Percentiles rank a stretch among this genome's conserved stretches.
These are phyloP conservation scores for Butyriboletus loyo DNA, from an alignment of 768 basidiomycete genomes.

Conservation along the genomic window DNA sequence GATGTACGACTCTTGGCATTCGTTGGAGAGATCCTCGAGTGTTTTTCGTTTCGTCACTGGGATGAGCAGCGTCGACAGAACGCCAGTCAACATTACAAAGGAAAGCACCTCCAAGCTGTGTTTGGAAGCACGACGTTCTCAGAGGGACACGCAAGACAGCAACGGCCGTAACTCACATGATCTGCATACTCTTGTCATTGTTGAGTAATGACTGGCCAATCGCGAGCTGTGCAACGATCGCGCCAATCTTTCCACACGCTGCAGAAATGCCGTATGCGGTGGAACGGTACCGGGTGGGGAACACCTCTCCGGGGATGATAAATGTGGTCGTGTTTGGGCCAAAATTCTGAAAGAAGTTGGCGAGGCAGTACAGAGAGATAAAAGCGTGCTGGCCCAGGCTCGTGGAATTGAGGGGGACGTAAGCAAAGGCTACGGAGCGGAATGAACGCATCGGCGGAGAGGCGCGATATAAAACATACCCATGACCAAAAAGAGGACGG, in stretches of 20 bases:
- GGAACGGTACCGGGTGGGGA: constrained; percentile 73
- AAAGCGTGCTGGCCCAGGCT: constrained; percentile 49
- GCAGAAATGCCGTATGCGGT: constrained; percentile 77
- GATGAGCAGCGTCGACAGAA: constrained; percentile 77
- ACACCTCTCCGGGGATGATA: constrained; percentile 72
- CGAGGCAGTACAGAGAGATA: constrained; percentile 33
- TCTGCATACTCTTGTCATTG: constrained; percentile 51
- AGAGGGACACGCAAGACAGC: background rate
- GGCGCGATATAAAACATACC: constrained; percentile 40
- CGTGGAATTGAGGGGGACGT: constrained; percentile 51
- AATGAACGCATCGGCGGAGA: background rate
- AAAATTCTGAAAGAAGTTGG: constrained; percentile 18
- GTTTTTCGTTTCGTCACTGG: constrained; percentile 70
- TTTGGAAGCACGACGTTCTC: background rate
- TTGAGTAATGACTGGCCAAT: constrained; percentile 62
- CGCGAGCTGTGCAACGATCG: constrained; percentile 75
- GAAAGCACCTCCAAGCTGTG: constrained; percentile 71
- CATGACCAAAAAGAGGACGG: constrained; percentile 64
- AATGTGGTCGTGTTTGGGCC: constrained; percentile 60
- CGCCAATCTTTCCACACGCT: constrained; percentile 70
- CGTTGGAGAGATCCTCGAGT: constrained; percentile 72
- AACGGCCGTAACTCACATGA: constrained; percentile 51
- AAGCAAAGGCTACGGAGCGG: constrained; percentile 53
- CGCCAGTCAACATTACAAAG: constrained; percentile 80
- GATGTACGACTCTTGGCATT: constrained; percentile 63